These are phyloP conservation scores for Termitomyces sp. DNA, from an alignment of 768 basidiomycete genomes.

Conservation along the genomic window DNA sequence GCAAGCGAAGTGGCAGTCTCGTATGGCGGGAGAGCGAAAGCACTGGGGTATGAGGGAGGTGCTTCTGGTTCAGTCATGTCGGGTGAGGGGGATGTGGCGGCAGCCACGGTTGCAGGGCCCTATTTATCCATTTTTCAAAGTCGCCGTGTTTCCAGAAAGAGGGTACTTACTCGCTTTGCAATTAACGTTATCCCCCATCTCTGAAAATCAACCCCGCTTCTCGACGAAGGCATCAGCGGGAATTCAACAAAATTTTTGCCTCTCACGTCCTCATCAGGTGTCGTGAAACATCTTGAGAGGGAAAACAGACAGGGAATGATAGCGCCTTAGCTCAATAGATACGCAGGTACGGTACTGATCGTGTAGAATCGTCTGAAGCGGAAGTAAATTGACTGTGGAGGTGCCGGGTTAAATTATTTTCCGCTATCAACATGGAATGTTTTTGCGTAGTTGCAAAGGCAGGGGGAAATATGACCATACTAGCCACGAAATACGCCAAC, in stretches of 20 bases:
- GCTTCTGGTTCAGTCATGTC: background rate
- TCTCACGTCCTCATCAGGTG: background rate
- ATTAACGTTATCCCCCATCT: background rate
- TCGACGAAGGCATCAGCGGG: background rate
- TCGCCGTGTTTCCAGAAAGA: slow-evolving; percentile 2
- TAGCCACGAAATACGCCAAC: background rate
- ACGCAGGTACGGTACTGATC: background rate
- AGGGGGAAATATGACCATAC: background rate
- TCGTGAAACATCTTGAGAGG: background rate
- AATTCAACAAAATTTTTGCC: background rate
- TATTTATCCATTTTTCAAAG: background rate
- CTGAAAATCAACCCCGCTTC: background rate
- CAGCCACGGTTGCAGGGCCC: background rate
- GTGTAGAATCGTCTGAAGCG: background rate
- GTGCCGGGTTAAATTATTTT: background rate
- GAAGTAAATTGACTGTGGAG: background rate
- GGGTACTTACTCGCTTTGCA: background rate
- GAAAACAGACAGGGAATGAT: background rate
- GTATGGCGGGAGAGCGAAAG: slow-evolving; percentile 5
- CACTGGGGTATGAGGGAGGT: slow-evolving; percentile 1
- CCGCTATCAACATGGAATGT: background rate
- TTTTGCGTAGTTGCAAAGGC: background rate
- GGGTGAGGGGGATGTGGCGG: background rate
- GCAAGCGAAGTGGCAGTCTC: slow-evolving; percentile 2
- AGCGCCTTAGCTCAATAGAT: background rate